phyloP scores from a whole-genome alignment of 768 basidiomycete species.

The Rhizopogon vulgaris region DNA sequence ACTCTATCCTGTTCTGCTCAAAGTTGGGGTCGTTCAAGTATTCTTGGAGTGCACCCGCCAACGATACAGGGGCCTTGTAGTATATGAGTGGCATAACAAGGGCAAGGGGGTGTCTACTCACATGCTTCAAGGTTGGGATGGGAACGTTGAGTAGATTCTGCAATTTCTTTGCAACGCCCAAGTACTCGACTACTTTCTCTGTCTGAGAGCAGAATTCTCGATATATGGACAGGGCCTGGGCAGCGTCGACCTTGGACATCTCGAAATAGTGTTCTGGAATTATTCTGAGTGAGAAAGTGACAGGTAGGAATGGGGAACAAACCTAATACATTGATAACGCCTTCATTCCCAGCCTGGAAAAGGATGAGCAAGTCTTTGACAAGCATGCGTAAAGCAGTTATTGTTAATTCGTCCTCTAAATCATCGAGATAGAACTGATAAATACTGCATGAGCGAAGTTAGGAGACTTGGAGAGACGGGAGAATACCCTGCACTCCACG shows the following conservation, averaged over 20 bases:
- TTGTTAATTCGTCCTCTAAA: conserved; percentile 85
- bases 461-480: background rate
- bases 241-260: conserved; percentile 93
- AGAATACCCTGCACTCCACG: conserved; percentile 79
- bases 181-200: conserved; percentile 86
- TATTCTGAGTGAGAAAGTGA: conserved; percentile 8
- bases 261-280: conserved; percentile 89
- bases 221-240: conserved; percentile 80
- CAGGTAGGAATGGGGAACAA: conserved; percentile 28
- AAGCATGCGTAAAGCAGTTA: conserved; percentile 84
- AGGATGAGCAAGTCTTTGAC: conserved; percentile 94
- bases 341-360: conserved; percentile 96
- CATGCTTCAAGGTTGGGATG: conserved; percentile 91
- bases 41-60: conserved; percentile 91
- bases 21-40: conserved; percentile 96
- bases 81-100: background rate
- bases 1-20: conserved; percentile 90
- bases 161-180: conserved; percentile 87
- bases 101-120: conserved; percentile 26
- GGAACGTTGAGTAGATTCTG: conserved; percentile 91
- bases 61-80: conserved; percentile 80
- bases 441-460: background rate
- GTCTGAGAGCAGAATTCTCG: conserved; percentile 93
- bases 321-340: conserved; percentile 79
- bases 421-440: conserved; percentile 89